Percentiles rank a stretch among this genome's conserved stretches.
Conservation (phyloP, 768 basidiomycete genomes). For the Gelatoporia subvermispora region DNA sequence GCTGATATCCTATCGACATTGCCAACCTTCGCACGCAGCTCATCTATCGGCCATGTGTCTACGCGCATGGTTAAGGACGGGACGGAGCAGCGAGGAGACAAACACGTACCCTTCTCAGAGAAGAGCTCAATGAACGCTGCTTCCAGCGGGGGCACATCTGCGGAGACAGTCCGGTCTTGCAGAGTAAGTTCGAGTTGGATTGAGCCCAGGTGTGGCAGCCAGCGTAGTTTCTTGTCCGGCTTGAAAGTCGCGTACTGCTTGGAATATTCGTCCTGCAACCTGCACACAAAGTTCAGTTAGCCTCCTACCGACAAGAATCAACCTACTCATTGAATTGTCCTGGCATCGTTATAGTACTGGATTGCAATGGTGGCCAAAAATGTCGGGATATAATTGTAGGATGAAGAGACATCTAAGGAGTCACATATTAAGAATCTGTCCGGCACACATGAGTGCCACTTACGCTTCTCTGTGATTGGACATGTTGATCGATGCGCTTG, state of each 20-base stretch:
- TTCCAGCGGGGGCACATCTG: conserved; percentile 81
- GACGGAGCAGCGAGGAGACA: neutral
- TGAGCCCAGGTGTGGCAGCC: conserved; percentile 86
- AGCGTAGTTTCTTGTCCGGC: conserved; percentile 86
- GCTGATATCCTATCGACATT: conserved; percentile 59
- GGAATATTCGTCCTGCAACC: conserved; percentile 73
- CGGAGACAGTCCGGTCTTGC: conserved; percentile 70
- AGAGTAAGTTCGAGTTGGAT: conserved; percentile 78
- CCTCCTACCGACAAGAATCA: too few relatives aligned
- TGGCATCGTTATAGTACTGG: conserved; percentile 72
- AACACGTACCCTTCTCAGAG: conserved; percentile 52
- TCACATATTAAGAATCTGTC: neutral
- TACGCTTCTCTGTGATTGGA: conserved; percentile 71
- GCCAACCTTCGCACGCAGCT: conserved; percentile 60
- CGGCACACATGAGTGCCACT: conserved; percentile 18
- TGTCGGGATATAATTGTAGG: conserved; percentile 89
- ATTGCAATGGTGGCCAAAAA: conserved; percentile 89
- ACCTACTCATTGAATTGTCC: conserved; percentile 78
- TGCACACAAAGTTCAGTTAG: conserved; percentile 20
- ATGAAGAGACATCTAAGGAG: conserved; percentile 61
- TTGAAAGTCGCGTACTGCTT: conserved; percentile 78
- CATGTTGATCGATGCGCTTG: conserved; percentile 79
- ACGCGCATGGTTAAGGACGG: neutral
- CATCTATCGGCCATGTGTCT: conserved; percentile 72
- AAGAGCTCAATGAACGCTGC: conserved; percentile 90